Conservation (phyloP, 768 basidiomycete species). For the Agaricus subrufescens region DNA sequence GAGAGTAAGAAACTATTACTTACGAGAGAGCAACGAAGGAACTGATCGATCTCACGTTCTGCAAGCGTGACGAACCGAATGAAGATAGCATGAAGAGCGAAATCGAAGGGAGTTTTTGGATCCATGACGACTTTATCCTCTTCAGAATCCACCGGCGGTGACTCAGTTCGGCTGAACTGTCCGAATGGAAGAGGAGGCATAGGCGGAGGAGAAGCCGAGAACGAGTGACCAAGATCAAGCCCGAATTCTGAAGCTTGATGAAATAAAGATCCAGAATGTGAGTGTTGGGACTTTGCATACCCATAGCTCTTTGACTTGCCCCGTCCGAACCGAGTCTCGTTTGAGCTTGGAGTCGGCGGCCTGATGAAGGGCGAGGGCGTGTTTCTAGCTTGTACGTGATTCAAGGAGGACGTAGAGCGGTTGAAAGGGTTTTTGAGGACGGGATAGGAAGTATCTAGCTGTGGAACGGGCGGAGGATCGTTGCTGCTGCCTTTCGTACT, state of each 20-base stretch:
- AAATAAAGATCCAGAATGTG: constrained; percentile 71
- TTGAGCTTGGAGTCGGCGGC: constrained; percentile 57
- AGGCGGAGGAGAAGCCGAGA: constrained; percentile 66
- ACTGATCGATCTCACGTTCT: constrained; percentile 74
- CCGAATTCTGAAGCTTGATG: constrained; percentile 60
- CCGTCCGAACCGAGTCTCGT: constrained; percentile 31
- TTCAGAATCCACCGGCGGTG: constrained; percentile 49
- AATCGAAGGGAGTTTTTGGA: constrained; percentile 82
- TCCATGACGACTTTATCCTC: constrained; percentile 68
- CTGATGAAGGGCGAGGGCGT: constrained; percentile 37
- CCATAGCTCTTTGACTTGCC: constrained; percentile 53
- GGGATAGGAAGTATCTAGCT: constrained; percentile 66
- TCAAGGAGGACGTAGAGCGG: constrained; percentile 75
- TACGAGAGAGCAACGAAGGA: constrained; percentile 66
- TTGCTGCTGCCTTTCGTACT: constrained; percentile 49
- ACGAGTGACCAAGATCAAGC: constrained; percentile 58
- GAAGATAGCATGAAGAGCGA: constrained; percentile 84
- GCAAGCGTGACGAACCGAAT: constrained; percentile 79
- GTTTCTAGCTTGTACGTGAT: constrained; percentile 35
- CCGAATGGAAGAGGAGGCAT: constrained; percentile 74
- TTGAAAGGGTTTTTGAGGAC: constrained; percentile 79
- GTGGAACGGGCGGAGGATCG: constrained; percentile 57
- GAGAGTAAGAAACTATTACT: constrained; percentile 21
- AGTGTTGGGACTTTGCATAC: constrained; percentile 69
- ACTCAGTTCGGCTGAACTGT: constrained; percentile 43